phyloP scores from a whole-genome alignment of 2,329 filamentous ascomycete genomes.

The Trichoderma aggressivum region DNA sequence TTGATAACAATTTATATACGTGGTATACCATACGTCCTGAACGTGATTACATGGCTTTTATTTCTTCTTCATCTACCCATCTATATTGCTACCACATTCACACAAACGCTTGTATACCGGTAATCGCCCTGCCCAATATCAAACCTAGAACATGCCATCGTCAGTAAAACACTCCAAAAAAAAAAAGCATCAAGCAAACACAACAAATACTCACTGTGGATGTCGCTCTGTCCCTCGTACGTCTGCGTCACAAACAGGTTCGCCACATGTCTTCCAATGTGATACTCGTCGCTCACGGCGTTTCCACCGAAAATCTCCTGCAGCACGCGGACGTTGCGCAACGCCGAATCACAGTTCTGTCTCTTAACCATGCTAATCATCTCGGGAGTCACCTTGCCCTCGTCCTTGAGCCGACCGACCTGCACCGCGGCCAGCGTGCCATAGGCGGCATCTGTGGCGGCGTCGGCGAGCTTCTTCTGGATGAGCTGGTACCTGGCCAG shows the following conservation, averaged over 20 bases:
- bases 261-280: slow-evolving; percentile 89
- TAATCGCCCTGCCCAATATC: slow-evolving; percentile 66
- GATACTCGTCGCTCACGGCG: slow-evolving; percentile 96
- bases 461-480: slow-evolving; percentile 96
- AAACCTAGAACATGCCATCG: slow-evolving; percentile 49
- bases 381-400: slow-evolving; percentile 82
- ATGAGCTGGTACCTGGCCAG: slow-evolving; percentile 94
- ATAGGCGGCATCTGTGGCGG: slow-evolving; percentile 83
- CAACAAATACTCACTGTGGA: slow-evolving; percentile 71
- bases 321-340: slow-evolving; percentile 73
- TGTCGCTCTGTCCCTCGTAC: slow-evolving; percentile 97
- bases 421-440: slow-evolving; percentile 88
- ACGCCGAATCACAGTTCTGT: slow-evolving; percentile 91
- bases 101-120: slow-evolving; percentile 76
- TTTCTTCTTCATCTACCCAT: neutral
- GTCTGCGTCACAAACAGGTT: slow-evolving; percentile 98
- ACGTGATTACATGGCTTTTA: neutral
- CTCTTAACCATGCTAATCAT: slow-evolving; percentile 98
- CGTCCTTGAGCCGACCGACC: slow-evolving; percentile 88
- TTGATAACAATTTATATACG: neutral
- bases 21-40: neutral
- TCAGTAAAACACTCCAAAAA: slow-evolving; percentile 25
- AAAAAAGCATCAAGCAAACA: neutral
- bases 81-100: slow-evolving; percentile 32
- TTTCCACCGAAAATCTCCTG: slow-evolving; percentile 98